A percentile compares a stretch with the other conserved stretches of the same genome.
Conservation (phyloP, 331 rosid species). For the Rosa hybrid region DNA sequence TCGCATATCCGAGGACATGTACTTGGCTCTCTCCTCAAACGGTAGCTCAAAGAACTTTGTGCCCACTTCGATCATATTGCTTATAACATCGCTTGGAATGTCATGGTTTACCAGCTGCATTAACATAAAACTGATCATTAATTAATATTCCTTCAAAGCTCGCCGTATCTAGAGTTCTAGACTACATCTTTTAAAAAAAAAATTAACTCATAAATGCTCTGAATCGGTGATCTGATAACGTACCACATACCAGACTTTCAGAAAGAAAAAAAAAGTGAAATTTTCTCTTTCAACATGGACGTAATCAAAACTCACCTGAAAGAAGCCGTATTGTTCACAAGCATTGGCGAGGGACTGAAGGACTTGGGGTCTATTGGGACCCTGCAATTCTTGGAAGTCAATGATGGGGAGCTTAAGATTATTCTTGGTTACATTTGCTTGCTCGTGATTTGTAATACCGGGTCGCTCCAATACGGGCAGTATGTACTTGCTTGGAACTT, state of each 20-base stretch:
- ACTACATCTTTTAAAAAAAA: not conserved
- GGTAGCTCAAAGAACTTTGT: conserved; percentile 71
- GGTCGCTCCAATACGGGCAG: conserved; percentile 63
- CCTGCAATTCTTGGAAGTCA: conserved; percentile 60
- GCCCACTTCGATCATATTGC: conserved; percentile 57
- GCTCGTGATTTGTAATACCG: not conserved
- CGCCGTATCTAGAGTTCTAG: not conserved
- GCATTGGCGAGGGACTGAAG: conserved; percentile 59
- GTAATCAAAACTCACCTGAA: conserved; percentile 51
- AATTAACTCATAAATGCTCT: not conserved
- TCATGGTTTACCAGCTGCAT: conserved; percentile 81
- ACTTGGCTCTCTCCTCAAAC: conserved; percentile 71
- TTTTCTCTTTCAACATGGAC: not conserved
- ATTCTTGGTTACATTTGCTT: conserved; percentile 13
- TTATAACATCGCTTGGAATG: conserved; percentile 52
- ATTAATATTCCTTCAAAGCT: not conserved
- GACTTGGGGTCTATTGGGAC: conserved; percentile 52
- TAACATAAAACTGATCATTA: conserved; percentile 6
- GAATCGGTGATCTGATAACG: not conserved
- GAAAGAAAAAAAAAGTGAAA: no score
- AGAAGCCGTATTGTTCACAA: conserved; percentile 64
- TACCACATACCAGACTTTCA: not conserved
- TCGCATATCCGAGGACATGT: conserved; percentile 67
- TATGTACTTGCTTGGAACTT: conserved; percentile 59
- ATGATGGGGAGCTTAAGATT: conserved; percentile 61